A percentile compares a stretch with the other conserved stretches of the same genome.
Evolutionary conservation across 345 rosid genomes (phyloP).

Genomic region (Hypericum perforatum): DNA sequence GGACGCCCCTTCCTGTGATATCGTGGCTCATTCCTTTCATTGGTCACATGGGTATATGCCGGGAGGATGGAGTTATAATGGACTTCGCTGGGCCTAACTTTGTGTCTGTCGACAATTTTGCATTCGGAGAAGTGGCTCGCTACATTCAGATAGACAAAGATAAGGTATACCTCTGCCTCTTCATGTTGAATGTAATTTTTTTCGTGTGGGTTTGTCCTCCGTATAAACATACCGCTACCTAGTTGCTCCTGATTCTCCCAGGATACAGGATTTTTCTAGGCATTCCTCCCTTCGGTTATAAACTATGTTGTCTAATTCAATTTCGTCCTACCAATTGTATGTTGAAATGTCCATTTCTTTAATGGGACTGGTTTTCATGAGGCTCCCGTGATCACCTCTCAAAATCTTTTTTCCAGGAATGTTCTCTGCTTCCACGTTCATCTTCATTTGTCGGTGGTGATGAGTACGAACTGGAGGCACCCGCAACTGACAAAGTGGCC

Average conservation of each 20-base stretch:
- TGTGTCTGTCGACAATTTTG: slow-evolving; percentile 71
- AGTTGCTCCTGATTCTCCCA: no score
- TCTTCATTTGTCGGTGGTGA: slow-evolving; percentile 29
- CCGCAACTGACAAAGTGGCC: slow-evolving; percentile 28
- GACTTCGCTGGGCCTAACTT: slow-evolving; percentile 96
- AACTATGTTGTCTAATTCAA: no score
- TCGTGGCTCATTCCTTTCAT: slow-evolving; percentile 89
- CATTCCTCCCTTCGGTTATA: no score
- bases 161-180: slow-evolving; percentile 30
- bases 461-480: slow-evolving; percentile 16
- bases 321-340: no score
- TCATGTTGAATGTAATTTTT: neutral
- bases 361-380: no score
- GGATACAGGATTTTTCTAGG: no score
- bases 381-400: neutral
- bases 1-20: slow-evolving; percentile 87
- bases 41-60: slow-evolving; percentile 77
- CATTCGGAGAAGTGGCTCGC: slow-evolving; percentile 74
- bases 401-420: slow-evolving; percentile 25
- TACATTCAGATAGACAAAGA: slow-evolving; percentile 65
- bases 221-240: no score
- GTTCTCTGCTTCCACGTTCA: slow-evolving; percentile 25
- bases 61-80: slow-evolving; percentile 84
- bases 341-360: no score
- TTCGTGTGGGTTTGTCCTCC: neutral